Evolutionary conservation across 495 filamentous ascomycete genomes (phyloP).

Genomic region (Hypomontagnella monticulosa): DNA sequence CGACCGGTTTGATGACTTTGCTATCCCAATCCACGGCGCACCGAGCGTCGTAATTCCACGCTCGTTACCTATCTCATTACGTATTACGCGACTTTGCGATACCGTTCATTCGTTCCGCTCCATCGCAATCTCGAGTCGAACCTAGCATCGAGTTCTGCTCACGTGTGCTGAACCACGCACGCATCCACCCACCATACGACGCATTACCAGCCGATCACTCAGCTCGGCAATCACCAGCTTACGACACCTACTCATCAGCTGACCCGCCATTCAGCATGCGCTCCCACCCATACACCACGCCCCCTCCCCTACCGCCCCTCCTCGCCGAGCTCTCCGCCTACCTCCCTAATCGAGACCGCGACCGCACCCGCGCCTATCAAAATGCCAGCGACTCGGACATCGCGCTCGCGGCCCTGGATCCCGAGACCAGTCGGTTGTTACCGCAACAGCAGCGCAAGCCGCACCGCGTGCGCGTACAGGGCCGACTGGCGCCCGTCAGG

Average conservation of each 20-base stretch:
- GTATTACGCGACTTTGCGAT: too few relatives aligned
- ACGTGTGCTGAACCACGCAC: too few relatives aligned
- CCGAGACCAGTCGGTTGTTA: slow-evolving; percentile 53
- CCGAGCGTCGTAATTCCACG: too few relatives aligned
- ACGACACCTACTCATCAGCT: neutral
- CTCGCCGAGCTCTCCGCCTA: slow-evolving; percentile 57
- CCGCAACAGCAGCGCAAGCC: slow-evolving; percentile 36
- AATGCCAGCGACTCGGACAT: slow-evolving; percentile 40
- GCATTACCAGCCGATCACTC: too few relatives aligned
- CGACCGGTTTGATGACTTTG: slow-evolving; percentile 3
- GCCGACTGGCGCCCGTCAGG: slow-evolving; percentile 47
- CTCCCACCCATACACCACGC: slow-evolving; percentile 48
- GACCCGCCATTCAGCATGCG: slow-evolving; percentile 41
- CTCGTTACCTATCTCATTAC: too few relatives aligned
- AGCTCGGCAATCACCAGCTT: too few relatives aligned
- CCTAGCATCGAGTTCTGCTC: too few relatives aligned
- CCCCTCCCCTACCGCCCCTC: slow-evolving; percentile 50
- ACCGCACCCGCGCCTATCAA: neutral
- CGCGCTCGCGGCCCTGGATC: slow-evolving; percentile 55
- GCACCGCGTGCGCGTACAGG: slow-evolving; percentile 51
- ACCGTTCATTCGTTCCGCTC: too few relatives aligned
- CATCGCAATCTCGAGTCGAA: too few relatives aligned
- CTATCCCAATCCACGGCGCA: slow-evolving; percentile 1
- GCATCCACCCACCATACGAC: too few relatives aligned
- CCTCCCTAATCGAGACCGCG: slow-evolving; percentile 60